Percentiles rank a stretch among this genome's conserved stretches.
Evolutionary conservation across 2,329 filamentous ascomycete genomes (phyloP).

Genomic region (Sarocladium kiliense): DNA sequence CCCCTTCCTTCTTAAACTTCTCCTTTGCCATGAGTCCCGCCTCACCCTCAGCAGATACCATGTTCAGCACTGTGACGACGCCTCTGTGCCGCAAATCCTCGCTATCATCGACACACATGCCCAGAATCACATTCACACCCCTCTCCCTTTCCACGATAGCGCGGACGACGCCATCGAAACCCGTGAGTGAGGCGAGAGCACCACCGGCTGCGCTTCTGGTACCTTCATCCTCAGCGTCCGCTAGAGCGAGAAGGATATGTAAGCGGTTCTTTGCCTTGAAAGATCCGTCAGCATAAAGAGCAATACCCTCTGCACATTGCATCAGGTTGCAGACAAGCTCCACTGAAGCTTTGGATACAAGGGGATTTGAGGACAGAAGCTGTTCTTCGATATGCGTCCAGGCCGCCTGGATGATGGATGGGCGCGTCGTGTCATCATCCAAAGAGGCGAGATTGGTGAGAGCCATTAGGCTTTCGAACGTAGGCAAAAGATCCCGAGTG

Average conservation of each 20-base stretch:
- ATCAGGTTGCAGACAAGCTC: slow-evolving; percentile 92
- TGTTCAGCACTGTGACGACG: slow-evolving; percentile 68
- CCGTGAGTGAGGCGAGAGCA: slow-evolving; percentile 77
- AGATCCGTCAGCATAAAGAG: slow-evolving; percentile 63
- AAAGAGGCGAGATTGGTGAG: slow-evolving; percentile 89
- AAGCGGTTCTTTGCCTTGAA: slow-evolving; percentile 67
- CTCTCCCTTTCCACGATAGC: slow-evolving; percentile 66
- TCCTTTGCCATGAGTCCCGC: slow-evolving; percentile 56
- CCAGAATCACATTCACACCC: slow-evolving; percentile 74
- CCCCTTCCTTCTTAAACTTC: slow-evolving; percentile 57
- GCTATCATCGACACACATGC: slow-evolving; percentile 67
- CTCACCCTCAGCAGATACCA: slow-evolving; percentile 62
- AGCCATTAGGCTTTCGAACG: slow-evolving; percentile 86
- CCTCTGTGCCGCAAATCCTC: slow-evolving; percentile 68
- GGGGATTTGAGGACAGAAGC: slow-evolving; percentile 67
- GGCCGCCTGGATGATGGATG: slow-evolving; percentile 65
- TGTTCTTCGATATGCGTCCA: slow-evolving; percentile 80
- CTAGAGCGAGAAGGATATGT: slow-evolving; percentile 79
- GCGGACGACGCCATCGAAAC: slow-evolving; percentile 68
- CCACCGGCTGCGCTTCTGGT: slow-evolving; percentile 84
- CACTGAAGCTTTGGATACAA: slow-evolving; percentile 76
- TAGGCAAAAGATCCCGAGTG: slow-evolving; percentile 74
- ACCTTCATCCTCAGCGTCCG: slow-evolving; percentile 75
- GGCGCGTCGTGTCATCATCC: slow-evolving; percentile 60
- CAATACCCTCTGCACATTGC: slow-evolving; percentile 60